Evolutionary conservation across 2,329 filamentous ascomycete species (phyloP).

Genomic region (Nigrospora oryzae): DNA sequence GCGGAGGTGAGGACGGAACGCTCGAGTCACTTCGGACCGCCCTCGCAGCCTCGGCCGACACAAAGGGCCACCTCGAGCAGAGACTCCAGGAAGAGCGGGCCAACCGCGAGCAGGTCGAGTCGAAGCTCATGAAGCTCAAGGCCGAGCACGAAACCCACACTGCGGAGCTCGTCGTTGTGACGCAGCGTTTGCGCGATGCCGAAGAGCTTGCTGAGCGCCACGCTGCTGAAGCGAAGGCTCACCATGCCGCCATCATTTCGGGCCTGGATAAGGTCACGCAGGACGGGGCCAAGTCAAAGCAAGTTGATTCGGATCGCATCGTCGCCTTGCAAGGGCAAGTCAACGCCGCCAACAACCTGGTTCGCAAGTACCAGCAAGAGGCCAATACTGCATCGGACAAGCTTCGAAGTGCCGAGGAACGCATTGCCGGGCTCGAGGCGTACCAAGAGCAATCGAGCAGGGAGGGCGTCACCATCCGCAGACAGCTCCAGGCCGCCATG

Average conservation of each 20-base stretch:
- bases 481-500: slow-evolving; percentile 79
- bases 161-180: slow-evolving; percentile 66
- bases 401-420: slow-evolving; percentile 85
- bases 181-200: slow-evolving; percentile 69
- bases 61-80: slow-evolving; percentile 66
- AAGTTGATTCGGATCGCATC: slow-evolving; percentile 56
- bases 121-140: slow-evolving; percentile 67
- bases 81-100: slow-evolving; percentile 76
- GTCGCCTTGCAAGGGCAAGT: slow-evolving; percentile 72
- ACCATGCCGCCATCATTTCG: slow-evolving; percentile 72
- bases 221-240: slow-evolving; percentile 77
- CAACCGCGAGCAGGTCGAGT: slow-evolving; percentile 67
- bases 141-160: slow-evolving; percentile 75
- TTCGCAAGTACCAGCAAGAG: slow-evolving; percentile 81
- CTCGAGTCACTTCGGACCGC: slow-evolving; percentile 71
- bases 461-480: slow-evolving; percentile 80
- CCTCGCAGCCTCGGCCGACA: slow-evolving; percentile 70
- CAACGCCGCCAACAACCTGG: slow-evolving; percentile 66
- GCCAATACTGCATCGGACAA: slow-evolving; percentile 83
- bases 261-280: slow-evolving; percentile 70
- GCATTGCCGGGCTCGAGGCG: slow-evolving; percentile 90
- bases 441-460: slow-evolving; percentile 96
- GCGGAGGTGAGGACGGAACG: slow-evolving; percentile 35
- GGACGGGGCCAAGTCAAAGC: slow-evolving; percentile 36
- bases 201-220: slow-evolving; percentile 85